Conservation (phyloP, 2,329 filamentous ascomycete species). For the Colletotrichum sp. region DNA sequence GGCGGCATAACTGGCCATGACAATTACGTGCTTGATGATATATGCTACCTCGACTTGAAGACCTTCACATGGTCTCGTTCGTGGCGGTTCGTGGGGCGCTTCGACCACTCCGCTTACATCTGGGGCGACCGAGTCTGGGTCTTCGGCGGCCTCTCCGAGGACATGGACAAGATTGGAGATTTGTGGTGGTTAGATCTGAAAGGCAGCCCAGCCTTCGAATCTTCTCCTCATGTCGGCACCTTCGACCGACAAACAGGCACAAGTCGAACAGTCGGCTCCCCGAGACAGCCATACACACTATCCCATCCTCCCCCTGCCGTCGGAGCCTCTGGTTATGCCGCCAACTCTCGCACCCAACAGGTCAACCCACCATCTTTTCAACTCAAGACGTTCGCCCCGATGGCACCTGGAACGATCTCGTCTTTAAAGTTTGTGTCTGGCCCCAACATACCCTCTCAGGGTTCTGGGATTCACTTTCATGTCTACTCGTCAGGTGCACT, state of each 20-base stretch:
- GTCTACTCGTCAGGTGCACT: conserved; percentile 92
- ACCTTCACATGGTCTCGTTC: conserved; percentile 97
- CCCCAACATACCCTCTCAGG: conserved; percentile 83
- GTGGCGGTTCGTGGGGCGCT: conserved; percentile 94
- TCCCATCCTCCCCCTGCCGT: conserved; percentile 52
- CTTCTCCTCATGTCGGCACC: conserved; percentile 62
- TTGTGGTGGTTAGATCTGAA: conserved; percentile 98
- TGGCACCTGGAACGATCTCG: conserved; percentile 87
- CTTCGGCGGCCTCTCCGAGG: conserved; percentile 90
- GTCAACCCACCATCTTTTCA: conserved; percentile 71
- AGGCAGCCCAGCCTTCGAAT: conserved; percentile 84
- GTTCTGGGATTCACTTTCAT: conserved; percentile 93
- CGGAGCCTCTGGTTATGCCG: conserved; percentile 68
- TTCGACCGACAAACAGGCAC: conserved; percentile 51
- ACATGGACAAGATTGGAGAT: conserved; percentile 96
- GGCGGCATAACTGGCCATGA: conserved; percentile 95
- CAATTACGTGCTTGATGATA: conserved; percentile 91
- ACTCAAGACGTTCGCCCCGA: conserved; percentile 77
- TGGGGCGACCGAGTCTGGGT: conserved; percentile 95
- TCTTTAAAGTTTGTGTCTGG: conserved; percentile 90
- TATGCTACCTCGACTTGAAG: conserved; percentile 95
- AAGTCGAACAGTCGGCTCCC: conserved; percentile 51
- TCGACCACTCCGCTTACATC: conserved; percentile 94
- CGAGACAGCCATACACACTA: conserved; percentile 57
- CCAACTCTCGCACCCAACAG: conserved; percentile 70